These are phyloP conservation scores for Coemansia sp. DNA, from an alignment of 192 early-diverging fungal species.

Conservation along the genomic window DNA sequence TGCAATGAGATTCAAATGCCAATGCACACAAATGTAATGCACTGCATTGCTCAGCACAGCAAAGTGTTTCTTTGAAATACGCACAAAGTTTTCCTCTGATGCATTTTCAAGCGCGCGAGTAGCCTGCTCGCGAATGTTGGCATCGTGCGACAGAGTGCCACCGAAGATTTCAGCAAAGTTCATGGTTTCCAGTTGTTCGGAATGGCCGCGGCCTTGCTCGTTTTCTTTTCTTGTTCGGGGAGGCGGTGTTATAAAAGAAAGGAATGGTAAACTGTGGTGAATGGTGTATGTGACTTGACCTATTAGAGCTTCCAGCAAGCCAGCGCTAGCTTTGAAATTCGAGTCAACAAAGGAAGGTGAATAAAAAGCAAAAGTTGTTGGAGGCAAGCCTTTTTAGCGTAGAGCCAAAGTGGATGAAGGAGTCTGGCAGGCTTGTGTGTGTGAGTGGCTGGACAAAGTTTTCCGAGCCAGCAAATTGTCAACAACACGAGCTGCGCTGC, in stretches of 20 bases:
- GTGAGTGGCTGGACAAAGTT: too few species aligned
- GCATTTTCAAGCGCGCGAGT: constrained; percentile 71
- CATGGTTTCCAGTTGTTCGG: constrained; percentile 39
- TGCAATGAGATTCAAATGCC: too few species aligned
- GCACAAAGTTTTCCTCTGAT: constrained; percentile 81
- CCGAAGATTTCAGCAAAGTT: constrained; percentile 73
- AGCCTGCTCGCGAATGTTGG: constrained; percentile 77
- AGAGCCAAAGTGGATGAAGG: too few species aligned
- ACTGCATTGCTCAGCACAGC: constrained; percentile 6
- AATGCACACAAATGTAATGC: constrained; percentile 6
- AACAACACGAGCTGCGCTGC: too few species aligned
- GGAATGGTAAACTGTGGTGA: not conserved
- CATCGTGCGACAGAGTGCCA: constrained; percentile 81
- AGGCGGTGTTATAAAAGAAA: too few species aligned
- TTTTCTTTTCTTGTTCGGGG: too few species aligned
- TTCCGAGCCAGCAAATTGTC: too few species aligned
- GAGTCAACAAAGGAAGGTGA: not conserved
- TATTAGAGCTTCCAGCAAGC: too few species aligned
- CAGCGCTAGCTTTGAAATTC: too few species aligned
- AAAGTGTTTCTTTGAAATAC: constrained; percentile 31
- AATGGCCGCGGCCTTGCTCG: too few species aligned
- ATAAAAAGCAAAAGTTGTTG: constrained; percentile 7
- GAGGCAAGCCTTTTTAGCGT: too few species aligned
- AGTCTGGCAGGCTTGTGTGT: too few species aligned
- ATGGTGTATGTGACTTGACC: not conserved